Evolutionary conservation across 2,329 filamentous ascomycete species (phyloP).

Genomic region (Penicillium sp.): DNA sequence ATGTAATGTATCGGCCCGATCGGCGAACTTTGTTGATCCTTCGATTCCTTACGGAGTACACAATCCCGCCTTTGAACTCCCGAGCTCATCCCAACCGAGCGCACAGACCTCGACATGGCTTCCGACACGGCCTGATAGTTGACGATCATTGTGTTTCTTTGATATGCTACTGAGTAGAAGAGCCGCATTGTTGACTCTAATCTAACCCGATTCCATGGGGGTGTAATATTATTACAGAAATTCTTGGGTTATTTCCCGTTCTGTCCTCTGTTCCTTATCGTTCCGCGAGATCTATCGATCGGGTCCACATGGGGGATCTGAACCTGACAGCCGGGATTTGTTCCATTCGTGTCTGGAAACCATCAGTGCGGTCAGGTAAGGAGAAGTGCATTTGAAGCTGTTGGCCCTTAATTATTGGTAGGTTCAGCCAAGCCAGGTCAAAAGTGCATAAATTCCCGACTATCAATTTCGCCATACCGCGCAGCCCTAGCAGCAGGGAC

Average conservation of each 20-base stretch:
- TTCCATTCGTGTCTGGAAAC: background rate
- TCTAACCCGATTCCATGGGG: background rate
- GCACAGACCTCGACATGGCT: too few species aligned
- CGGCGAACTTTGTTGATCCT: background rate
- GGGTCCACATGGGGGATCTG: background rate
- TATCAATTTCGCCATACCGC: background rate
- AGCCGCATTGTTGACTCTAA: background rate
- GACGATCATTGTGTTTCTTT: background rate
- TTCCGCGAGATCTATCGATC: background rate
- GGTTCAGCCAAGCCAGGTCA: background rate
- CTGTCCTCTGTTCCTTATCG: too few species aligned
- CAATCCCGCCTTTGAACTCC: background rate
- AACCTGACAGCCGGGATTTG: background rate
- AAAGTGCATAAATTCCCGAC: background rate
- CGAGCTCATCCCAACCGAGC: too few species aligned
- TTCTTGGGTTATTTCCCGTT: too few species aligned
- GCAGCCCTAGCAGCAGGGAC: background rate
- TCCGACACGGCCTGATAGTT: background rate
- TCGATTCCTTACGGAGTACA: too few species aligned
- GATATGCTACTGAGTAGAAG: background rate
- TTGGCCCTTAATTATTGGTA: background rate
- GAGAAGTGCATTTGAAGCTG: background rate
- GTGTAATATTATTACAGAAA: background rate
- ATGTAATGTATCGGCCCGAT: conserved; percentile 4
- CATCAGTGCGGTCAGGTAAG: background rate